Conservation (phyloP, 129 eudicot genomes). For the carrot (Daucus carota) region DNA sequence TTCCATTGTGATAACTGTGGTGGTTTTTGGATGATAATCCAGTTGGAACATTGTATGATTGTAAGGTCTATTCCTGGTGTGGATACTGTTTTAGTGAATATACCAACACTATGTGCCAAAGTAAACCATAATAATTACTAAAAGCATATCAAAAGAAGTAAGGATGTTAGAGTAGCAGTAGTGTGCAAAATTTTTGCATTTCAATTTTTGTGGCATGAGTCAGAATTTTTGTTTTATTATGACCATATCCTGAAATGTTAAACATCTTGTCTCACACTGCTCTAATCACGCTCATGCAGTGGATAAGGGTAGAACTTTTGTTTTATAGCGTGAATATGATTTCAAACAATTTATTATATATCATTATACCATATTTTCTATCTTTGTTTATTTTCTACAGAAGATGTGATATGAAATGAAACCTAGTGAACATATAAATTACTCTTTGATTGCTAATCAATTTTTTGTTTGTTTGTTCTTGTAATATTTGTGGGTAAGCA, state of each 20-base stretch:
- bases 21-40: not conserved
- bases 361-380: not conserved
- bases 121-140: not conserved
- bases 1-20: too few species aligned
- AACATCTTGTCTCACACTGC: not conserved
- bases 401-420: not conserved
- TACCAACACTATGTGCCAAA: not conserved
- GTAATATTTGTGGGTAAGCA: constrained; percentile 12
- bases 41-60: not conserved
- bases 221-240: not conserved
- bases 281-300: not conserved
- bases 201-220: not conserved
- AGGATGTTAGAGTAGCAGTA: not conserved
- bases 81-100: not conserved
- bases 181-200: not conserved
- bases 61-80: not conserved
- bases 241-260: not conserved
- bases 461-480: not conserved
- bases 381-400: not conserved
- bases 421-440: not conserved
- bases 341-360: not conserved
- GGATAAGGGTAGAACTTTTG: not conserved
- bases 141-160: not conserved
- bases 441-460: not conserved
- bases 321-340: not conserved